A percentile compares a stretch with the other conserved stretches of the same genome.
Conservation (phyloP, 169 alveolate genomes). For the Plasmodium malariae region DNA sequence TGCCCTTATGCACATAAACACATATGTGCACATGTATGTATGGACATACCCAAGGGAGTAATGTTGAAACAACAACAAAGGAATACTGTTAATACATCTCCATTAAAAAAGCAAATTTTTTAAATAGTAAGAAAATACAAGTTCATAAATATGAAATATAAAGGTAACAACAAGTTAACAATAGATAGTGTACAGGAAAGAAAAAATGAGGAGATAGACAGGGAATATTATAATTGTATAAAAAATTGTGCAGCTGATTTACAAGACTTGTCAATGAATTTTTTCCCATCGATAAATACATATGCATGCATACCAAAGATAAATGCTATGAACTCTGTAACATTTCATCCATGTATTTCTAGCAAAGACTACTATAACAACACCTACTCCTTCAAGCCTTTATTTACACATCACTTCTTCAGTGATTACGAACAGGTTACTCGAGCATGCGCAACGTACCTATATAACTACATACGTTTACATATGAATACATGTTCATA, state of each 20-base stretch:
- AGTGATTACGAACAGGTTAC: constrained; percentile 74
- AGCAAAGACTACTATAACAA: constrained; percentile 73
- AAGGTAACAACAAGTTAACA: neutral
- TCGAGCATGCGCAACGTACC: too few relatives aligned
- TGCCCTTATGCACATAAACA: neutral
- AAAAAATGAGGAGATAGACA: constrained; percentile 33
- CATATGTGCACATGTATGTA: neutral
- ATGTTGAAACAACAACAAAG: neutral
- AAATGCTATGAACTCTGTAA: constrained; percentile 57
- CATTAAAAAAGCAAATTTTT: neutral
- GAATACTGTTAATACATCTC: neutral
- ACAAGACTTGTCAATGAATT: constrained; percentile 46
- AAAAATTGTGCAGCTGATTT: constrained; percentile 50
- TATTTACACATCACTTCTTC: constrained; percentile 82
- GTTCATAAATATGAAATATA: constrained; percentile 22
- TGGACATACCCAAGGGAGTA: neutral
- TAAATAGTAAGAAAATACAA: neutral
- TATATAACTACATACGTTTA: neutral
- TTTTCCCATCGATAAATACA: constrained; percentile 65
- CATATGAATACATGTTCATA: neutral
- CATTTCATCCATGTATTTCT: constrained; percentile 81
- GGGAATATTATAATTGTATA: constrained; percentile 60
- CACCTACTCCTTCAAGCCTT: constrained; percentile 76
- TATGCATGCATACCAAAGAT: constrained; percentile 62
- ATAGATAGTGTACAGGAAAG: constrained; percentile 24